phyloP scores from a whole-genome alignment of 371 early-diverging fungal genomes.

The Circinella minor region DNA sequence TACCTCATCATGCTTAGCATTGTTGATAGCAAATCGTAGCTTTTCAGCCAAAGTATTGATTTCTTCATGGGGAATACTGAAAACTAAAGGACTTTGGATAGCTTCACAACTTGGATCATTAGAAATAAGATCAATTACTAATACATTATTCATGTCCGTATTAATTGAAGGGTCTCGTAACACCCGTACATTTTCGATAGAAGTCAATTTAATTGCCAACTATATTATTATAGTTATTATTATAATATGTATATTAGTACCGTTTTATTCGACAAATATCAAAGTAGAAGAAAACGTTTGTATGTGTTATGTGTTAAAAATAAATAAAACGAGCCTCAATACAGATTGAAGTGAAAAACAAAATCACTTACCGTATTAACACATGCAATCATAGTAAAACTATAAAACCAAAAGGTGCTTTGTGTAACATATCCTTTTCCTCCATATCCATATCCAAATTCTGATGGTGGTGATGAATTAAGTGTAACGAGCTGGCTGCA shows the following conservation, averaged over 20 bases:
- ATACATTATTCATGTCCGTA: constrained; percentile 11
- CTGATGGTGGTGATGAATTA: constrained; percentile 19
- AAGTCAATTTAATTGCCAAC: constrained; percentile 38
- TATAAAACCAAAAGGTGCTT: constrained; percentile 49
- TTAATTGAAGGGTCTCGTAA: constrained; percentile 12
- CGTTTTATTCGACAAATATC: no score
- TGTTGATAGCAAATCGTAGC: constrained; percentile 33
- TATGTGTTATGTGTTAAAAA: no score
- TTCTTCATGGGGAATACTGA: constrained; percentile 20
- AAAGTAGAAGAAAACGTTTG: no score
- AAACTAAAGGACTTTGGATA: constrained; percentile 1
- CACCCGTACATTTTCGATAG: constrained; percentile 31
- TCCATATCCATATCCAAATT: constrained; percentile 38
- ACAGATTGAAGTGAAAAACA: background rate
- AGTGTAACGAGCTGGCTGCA: background rate
- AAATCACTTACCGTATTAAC: constrained; percentile 39
- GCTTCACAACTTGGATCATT: constrained; percentile 12
- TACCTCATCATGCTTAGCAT: constrained; percentile 40
- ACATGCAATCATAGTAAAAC: constrained; percentile 40
- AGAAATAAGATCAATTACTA: constrained; percentile 19
- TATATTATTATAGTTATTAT: background rate
- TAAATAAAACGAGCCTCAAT: no score
- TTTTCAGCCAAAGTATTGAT: constrained; percentile 34
- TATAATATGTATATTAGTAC: no score
- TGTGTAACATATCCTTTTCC: constrained; percentile 47